phyloP scores from a whole-genome alignment of 139 green algal genomes.

The Chlamydomonas sp. region DNA sequence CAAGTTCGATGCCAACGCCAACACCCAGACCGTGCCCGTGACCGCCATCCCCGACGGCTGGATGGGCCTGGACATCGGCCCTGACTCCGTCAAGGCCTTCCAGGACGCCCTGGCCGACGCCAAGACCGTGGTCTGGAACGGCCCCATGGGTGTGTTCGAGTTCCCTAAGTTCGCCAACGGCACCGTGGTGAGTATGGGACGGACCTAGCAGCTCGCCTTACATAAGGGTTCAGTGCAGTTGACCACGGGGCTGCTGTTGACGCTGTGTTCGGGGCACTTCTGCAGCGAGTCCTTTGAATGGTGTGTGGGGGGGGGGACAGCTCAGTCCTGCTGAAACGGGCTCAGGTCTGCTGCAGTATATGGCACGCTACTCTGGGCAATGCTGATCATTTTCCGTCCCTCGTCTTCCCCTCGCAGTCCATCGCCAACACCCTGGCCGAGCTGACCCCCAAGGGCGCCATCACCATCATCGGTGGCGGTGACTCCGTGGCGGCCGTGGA shows the following conservation, averaged over 20 bases:
- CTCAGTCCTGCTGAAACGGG: too few relatives aligned
- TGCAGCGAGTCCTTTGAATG: too few relatives aligned
- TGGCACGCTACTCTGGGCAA: neutral
- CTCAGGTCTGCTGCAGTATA: too few relatives aligned
- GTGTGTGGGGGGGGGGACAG: too few relatives aligned
- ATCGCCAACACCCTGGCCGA: constrained; percentile 93
- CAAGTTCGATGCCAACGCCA: constrained; percentile 95
- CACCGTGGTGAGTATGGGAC: constrained; percentile 70
- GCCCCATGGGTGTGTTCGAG: constrained; percentile 98
- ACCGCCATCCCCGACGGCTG: constrained; percentile 95
- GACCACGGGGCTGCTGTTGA: too few relatives aligned
- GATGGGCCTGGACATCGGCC: constrained; percentile 99
- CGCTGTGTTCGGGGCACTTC: too few relatives aligned
- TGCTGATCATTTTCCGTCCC: neutral
- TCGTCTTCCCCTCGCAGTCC: constrained; percentile 34
- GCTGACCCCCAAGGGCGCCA: constrained; percentile 80
- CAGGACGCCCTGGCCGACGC: constrained; percentile 84
- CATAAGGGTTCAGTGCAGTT: too few relatives aligned
- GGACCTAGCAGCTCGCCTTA: neutral
- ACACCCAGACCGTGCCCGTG: constrained; percentile 75
- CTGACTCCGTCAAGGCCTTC: constrained; percentile 90
- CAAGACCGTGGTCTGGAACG: constrained; percentile 99
- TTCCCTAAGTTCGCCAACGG: constrained; percentile 94
- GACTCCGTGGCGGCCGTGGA: constrained; percentile 99
- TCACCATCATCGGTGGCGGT: constrained; percentile 98